A percentile compares a stretch with the other conserved stretches of the same genome.
Evolutionary conservation across 2,329 filamentous ascomycete genomes (phyloP).

Genomic region (Aspergillus flavus): DNA sequence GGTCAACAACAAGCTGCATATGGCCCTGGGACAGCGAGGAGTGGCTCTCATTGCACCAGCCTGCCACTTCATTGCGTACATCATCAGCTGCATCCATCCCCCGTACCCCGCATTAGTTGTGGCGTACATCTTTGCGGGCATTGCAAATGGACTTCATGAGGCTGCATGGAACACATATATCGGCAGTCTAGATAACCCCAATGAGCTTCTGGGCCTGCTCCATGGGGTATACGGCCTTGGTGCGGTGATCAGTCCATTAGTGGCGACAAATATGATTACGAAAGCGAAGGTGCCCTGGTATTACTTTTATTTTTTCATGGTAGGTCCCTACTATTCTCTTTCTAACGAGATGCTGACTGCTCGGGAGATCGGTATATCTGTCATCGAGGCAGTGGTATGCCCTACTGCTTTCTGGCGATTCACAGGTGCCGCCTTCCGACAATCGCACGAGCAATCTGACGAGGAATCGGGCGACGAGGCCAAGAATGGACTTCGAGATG

Average conservation of each 20-base stretch:
- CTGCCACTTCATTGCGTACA: not conserved
- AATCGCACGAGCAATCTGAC: not conserved
- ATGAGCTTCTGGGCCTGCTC: constrained; percentile 71
- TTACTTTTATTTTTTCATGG: constrained; percentile 75
- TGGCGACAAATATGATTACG: constrained; percentile 73
- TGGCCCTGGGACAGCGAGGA: not conserved
- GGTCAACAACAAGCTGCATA: not conserved
- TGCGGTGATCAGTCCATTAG: constrained; percentile 67
- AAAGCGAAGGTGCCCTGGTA: constrained; percentile 67
- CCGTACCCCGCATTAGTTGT: not conserved
- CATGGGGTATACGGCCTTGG: constrained; percentile 74
- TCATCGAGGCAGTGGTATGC: constrained; percentile 23
- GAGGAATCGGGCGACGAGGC: not conserved
- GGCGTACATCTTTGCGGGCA: not conserved
- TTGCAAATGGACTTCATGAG: not conserved
- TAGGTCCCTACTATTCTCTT: constrained; percentile 32
- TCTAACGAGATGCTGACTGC: not conserved
- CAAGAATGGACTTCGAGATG: not conserved
- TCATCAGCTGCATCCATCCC: not conserved
- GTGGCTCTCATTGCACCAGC: not conserved
- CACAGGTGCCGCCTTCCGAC: not conserved
- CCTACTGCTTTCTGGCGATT: constrained; percentile 6
- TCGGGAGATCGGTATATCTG: not conserved
- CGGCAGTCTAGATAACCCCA: constrained; percentile 43
- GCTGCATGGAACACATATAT: not conserved